Base-by-base conservation (phyloP, 768 basidiomycete genomes). In the Kwoniella newhampshirensis region DNA sequence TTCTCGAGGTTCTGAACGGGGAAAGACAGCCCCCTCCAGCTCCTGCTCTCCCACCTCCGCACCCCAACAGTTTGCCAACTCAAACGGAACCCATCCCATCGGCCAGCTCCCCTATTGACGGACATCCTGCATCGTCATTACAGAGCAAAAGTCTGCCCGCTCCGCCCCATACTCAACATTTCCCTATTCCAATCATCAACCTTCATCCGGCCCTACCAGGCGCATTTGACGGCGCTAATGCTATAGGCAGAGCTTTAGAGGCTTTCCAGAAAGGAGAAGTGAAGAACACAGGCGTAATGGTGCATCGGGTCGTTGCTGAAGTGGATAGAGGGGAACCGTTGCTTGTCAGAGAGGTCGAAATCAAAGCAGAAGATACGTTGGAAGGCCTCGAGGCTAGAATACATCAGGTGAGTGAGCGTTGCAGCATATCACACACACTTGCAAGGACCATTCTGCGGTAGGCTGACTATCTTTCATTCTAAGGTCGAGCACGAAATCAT, bases 121-220 rank as follows among this genome's bases (percentile, higher is more conserved):
- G 2, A 4, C 30, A 15, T 6, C 39, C 3, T 23, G 20, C 36
- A 27, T 27, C 0, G 32, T 1, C 9, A 20, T 30, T 6, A 30
- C 26, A 41, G 27, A 43, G 20, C 39, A 53, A 40, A 28, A 47
- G 41, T n/a, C 18, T 28, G 32, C 39, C 54, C 12, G 21, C 21
- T 36, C 54, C 53, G 9, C 54, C 57, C 23, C 15, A n/a, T 17
- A 26, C 55, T 30, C 46, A 52, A 27, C 26, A 28, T 3, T 66
- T 66, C 47, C 75, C 80, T 1, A 83, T 94, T 2, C 86, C 90
- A 0, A 88, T 96, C 60, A 94, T 99, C 79, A 99, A 98, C 73
- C 80, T 99, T 4, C 96, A 98, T 68, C 96, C 96, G 6, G 96
- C 96, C 4, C 79, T 99, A 1, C 94, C 94, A 0, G 91, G 92